Evolutionary conservation across 495 filamentous ascomycete species (phyloP).

Genomic region (Aspergillus carlsbadensis): DNA sequence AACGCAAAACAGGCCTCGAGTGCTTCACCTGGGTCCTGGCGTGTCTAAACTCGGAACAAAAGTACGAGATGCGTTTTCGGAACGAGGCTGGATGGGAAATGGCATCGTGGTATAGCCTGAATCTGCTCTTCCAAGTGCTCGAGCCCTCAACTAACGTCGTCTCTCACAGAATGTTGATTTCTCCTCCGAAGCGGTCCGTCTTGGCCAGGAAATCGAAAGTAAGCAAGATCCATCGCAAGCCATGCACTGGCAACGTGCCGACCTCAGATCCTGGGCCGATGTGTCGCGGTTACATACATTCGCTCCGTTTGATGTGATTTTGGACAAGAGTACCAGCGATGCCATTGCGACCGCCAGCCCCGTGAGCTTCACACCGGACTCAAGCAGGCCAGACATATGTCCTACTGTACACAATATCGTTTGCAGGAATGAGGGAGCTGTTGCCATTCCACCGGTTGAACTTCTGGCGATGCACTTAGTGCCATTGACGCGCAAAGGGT

Average conservation of each 20-base stretch:
- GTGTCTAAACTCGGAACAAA: slow-evolving; percentile 37
- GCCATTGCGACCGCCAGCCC: slow-evolving; percentile 37
- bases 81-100: slow-evolving; percentile 30
- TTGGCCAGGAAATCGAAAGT: slow-evolving; percentile 29
- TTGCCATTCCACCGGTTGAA: slow-evolving; percentile 35
- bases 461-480: slow-evolving; percentile 37
- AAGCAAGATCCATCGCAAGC: slow-evolving; percentile 18
- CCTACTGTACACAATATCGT: slow-evolving; percentile 25
- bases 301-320: slow-evolving; percentile 38
- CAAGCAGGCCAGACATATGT: slow-evolving; percentile 19
- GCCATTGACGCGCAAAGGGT: slow-evolving; percentile 30
- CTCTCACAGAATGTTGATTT: slow-evolving; percentile 41
- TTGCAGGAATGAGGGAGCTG: background rate
- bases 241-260: slow-evolving; percentile 39
- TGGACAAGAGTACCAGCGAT: slow-evolving; percentile 47
- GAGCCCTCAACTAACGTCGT: background rate
- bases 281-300: slow-evolving; percentile 24
- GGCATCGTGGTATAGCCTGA: slow-evolving; percentile 36
- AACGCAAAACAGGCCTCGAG: slow-evolving; percentile 19
- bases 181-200: slow-evolving; percentile 42
- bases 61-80: slow-evolving; percentile 31
- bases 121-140: background rate
- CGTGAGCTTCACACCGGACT: slow-evolving; percentile 11
- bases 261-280: slow-evolving; percentile 38
- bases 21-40: slow-evolving; percentile 42